These are phyloP conservation scores for Dalbergia cochinchinensis DNA, from an alignment of 306 rosid genomes.

Conservation along the genomic window DNA sequence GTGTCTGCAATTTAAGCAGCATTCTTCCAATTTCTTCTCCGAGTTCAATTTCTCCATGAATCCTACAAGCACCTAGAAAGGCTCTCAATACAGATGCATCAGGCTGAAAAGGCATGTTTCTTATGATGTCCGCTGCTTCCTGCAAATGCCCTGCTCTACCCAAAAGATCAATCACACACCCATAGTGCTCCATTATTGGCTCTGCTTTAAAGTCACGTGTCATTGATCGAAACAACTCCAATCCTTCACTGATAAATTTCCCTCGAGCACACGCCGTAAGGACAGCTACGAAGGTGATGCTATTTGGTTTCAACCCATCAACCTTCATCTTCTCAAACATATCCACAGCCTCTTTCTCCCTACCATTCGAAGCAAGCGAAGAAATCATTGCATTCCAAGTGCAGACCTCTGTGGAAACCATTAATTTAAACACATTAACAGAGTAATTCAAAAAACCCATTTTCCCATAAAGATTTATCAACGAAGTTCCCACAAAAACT, in stretches of 20 bases:
- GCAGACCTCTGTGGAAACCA: slow-evolving; percentile 63
- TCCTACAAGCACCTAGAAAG: slow-evolving; percentile 78
- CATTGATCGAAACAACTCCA: slow-evolving; percentile 69
- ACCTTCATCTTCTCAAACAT: slow-evolving; percentile 66
- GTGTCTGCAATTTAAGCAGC: slow-evolving; percentile 61
- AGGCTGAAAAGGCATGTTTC: slow-evolving; percentile 73
- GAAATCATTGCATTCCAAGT: slow-evolving; percentile 91
- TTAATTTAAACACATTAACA: slow-evolving; percentile 52
- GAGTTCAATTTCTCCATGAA: slow-evolving; percentile 76
- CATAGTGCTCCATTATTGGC: slow-evolving; percentile 74
- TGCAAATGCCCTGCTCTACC: slow-evolving; percentile 75
- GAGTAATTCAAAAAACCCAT: slow-evolving; percentile 62
- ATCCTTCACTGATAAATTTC: slow-evolving; percentile 57
- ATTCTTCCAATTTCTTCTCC: slow-evolving; percentile 68
- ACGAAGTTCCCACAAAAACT: slow-evolving; percentile 65
- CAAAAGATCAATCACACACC: slow-evolving; percentile 79
- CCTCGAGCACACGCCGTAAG: slow-evolving; percentile 86
- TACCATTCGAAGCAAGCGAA: slow-evolving; percentile 71
- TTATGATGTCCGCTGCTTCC: slow-evolving; percentile 68
- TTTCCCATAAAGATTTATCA: slow-evolving; percentile 81
- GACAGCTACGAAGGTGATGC: slow-evolving; percentile 70
- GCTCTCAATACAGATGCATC: slow-evolving; percentile 75
- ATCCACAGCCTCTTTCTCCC: slow-evolving; percentile 68
- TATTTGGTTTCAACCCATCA: slow-evolving; percentile 60
- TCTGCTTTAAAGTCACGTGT: slow-evolving; percentile 49